Evolutionary conservation across 2,329 filamentous ascomycete species (phyloP).

Genomic region (Orbilia oligospora): DNA sequence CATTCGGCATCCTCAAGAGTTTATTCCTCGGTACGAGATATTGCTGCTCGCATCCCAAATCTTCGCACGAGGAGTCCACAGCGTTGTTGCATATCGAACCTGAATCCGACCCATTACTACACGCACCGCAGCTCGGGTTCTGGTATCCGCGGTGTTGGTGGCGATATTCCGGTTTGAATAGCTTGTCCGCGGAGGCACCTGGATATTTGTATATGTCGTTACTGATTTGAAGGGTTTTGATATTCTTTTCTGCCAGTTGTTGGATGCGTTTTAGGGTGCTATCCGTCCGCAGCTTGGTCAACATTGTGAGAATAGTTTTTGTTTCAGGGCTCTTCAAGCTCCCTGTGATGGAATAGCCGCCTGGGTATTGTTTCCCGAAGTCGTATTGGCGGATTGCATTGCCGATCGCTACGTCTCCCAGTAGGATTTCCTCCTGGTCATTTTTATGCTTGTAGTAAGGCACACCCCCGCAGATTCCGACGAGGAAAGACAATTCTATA

Average conservation of each 20-base stretch:
- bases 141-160: background rate
- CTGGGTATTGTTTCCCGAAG: conserved; percentile 11
- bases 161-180: background rate
- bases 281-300: background rate
- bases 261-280: background rate
- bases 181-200: background rate
- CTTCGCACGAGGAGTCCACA: background rate
- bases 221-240: background rate
- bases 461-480: conserved; percentile 62
- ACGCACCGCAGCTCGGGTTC: background rate
- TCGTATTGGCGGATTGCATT: conserved; percentile 60
- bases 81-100: background rate
- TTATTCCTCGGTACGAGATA: background rate
- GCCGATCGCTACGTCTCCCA: conserved; percentile 66
- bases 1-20: background rate
- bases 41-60: background rate
- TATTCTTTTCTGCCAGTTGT: background rate
- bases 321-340: background rate
- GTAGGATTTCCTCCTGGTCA: conserved; percentile 61
- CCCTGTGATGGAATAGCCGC: background rate
- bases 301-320: background rate
- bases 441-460: conserved; percentile 14
- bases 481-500: conserved; percentile 61
- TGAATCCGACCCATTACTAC: background rate
- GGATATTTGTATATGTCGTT: background rate